Evolutionary conservation across 129 eudicot species (phyloP).

Genomic region (Helichrysum umbraculigerum): DNA sequence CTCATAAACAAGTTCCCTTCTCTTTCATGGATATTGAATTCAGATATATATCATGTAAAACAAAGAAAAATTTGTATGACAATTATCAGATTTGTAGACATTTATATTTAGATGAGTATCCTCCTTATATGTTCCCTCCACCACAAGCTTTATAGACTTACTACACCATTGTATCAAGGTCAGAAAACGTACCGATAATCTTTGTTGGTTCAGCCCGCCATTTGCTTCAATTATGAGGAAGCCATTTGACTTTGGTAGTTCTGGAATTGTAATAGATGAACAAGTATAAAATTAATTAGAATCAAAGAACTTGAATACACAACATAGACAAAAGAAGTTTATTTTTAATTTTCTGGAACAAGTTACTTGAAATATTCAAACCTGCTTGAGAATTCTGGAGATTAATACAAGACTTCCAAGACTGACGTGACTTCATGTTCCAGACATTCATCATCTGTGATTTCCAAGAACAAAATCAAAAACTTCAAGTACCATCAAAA

Average conservation of each 20-base stretch:
- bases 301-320: conserved; percentile 20
- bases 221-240: conserved; percentile 96
- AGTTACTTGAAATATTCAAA: conserved; percentile 33
- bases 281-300: background rate
- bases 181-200: conserved; percentile 73
- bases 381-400: conserved; percentile 66
- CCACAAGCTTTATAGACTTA: conserved; percentile 7
- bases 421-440: conserved; percentile 65
- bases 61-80: background rate
- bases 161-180: background rate
- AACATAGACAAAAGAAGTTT: conserved; percentile 36
- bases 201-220: conserved; percentile 97
- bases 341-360: background rate
- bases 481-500: background rate
- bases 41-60: no score
- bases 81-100: background rate
- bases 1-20: background rate
- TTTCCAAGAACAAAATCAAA: conserved; percentile 7
- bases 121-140: background rate
- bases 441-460: conserved; percentile 73
- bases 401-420: conserved; percentile 83
- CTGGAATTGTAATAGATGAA: conserved; percentile 37
- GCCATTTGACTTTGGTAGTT: conserved; percentile 80
- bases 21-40: background rate
- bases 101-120: background rate